Percentiles rank a stretch among this genome's conserved stretches.
These are phyloP conservation scores for Debaryomyces psychrophilus DNA, from an alignment of 1,139 yeast species.

Conservation along the genomic window DNA sequence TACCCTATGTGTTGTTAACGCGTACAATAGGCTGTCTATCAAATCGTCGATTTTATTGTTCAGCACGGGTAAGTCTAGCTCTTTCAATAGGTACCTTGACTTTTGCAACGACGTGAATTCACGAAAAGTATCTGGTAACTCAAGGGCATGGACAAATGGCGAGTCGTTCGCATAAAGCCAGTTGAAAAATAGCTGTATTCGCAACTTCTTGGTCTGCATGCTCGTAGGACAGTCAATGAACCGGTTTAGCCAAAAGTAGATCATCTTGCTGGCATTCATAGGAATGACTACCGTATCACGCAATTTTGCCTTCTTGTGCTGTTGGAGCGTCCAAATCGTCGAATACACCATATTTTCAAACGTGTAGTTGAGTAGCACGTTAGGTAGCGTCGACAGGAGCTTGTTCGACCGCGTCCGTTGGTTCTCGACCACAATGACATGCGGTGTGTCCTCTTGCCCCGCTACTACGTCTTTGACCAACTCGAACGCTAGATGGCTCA, in stretches of 20 bases:
- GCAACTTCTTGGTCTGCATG: conserved; percentile 24
- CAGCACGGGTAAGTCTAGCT: conserved; percentile 8
- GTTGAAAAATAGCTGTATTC: conserved; percentile 24
- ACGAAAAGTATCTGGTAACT: conserved; percentile 11
- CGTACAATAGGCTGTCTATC: conserved; percentile 42
- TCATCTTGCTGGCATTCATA: conserved; percentile 40
- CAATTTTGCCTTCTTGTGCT: conserved; percentile 3
- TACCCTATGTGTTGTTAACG: conserved; percentile 30
- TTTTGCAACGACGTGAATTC: conserved; percentile 11
- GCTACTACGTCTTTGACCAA: conserved; percentile 23
- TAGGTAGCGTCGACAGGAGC: conserved; percentile 42
- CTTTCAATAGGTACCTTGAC: conserved; percentile 5
- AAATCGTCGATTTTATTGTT: conserved; percentile 42
- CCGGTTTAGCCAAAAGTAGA: conserved; percentile 42
- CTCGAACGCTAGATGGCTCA: conserved; percentile 27
- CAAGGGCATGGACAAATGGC: conserved; percentile 12
- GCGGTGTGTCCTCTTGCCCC: conserved; percentile 14
- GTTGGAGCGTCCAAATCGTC: conserved; percentile 22
- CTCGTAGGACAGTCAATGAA: conserved; percentile 25
- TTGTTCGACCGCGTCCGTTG: conserved; percentile 44
- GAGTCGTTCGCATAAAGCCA: conserved; percentile 16
- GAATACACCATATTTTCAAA: conserved; percentile 40
- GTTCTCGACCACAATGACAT: conserved; percentile 37
- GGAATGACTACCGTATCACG: conserved; percentile 26
- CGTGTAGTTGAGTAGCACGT: conserved; percentile 37